Evolutionary conservation across 2,329 filamentous ascomycete species (phyloP).

Genomic region (Pseudocercospora fuligena): DNA sequence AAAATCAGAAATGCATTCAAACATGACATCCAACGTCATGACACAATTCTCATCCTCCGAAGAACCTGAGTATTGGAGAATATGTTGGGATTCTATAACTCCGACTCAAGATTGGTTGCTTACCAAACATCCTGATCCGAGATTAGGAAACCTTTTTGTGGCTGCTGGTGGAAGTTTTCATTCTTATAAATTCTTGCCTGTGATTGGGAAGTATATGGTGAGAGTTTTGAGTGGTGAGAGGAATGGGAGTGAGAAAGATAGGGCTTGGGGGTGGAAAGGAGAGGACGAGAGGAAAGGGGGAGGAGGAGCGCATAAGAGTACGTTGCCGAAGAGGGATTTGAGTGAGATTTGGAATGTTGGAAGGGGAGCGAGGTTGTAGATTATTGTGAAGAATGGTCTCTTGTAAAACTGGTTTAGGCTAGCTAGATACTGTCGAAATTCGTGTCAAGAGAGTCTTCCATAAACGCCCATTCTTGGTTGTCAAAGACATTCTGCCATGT

Average conservation of each 20-base stretch:
- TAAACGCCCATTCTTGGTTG: slow-evolving; percentile 20
- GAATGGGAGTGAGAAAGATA: slow-evolving; percentile 45
- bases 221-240: slow-evolving; percentile 45
- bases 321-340: slow-evolving; percentile 27
- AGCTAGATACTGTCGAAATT: slow-evolving; percentile 13
- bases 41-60: slow-evolving; percentile 41
- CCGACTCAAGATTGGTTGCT: slow-evolving; percentile 68
- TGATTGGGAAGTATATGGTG: slow-evolving; percentile 63
- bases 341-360: neutral
- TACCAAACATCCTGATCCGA: slow-evolving; percentile 54
- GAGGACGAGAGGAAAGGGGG: slow-evolving; percentile 1
- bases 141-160: slow-evolving; percentile 60
- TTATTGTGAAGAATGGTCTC: neutral
- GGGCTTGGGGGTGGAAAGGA: slow-evolving; percentile 29
- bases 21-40: slow-evolving; percentile 36
- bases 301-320: slow-evolving; percentile 27
- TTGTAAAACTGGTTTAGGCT: too few species aligned
- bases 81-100: slow-evolving; percentile 66
- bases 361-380: neutral
- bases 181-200: slow-evolving; percentile 59
- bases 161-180: slow-evolving; percentile 68
- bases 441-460: slow-evolving; percentile 21
- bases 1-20: slow-evolving; percentile 23
- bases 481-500: slow-evolving; percentile 20
- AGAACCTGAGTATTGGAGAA: slow-evolving; percentile 47